Percentiles rank a stretch among this genome's conserved stretches.
phyloP scores from a whole-genome alignment of 2,329 filamentous ascomycete genomes.

The Ceratocystis colombiana region DNA sequence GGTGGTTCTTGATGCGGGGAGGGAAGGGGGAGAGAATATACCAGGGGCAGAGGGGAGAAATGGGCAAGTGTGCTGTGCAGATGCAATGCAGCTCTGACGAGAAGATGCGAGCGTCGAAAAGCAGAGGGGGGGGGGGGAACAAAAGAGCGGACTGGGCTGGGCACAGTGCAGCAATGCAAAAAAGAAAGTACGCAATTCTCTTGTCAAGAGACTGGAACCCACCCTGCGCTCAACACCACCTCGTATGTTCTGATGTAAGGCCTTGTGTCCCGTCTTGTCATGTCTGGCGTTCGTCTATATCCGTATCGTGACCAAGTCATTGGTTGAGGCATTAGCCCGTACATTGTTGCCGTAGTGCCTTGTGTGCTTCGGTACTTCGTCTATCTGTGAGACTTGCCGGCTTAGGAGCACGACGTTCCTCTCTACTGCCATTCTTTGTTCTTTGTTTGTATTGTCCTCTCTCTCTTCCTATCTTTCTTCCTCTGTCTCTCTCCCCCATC shows the following conservation, averaged over 20 bases:
- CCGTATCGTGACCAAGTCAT: no score
- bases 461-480: neutral
- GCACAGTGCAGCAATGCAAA: neutral
- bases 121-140: neutral
- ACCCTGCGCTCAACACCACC: neutral
- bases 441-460: neutral
- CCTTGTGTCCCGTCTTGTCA: neutral
- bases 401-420: neutral
- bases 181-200: neutral
- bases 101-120: neutral
- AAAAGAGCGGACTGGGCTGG: neutral
- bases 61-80: neutral
- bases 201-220: conserved; percentile 3
- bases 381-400: no score
- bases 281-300: neutral
- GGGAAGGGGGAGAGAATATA: neutral
- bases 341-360: no score
- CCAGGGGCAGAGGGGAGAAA: neutral
- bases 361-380: no score
- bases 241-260: neutral
- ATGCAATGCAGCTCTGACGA: neutral
- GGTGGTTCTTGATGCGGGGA: neutral
- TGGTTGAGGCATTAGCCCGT: no score
- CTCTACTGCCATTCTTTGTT: neutral
- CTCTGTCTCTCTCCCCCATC: neutral